A percentile compares a stretch with the other conserved stretches of the same genome.
Conservation (phyloP, 1,284 basidiomycete genomes). For the Singerocomus rubriflavus region DNA sequence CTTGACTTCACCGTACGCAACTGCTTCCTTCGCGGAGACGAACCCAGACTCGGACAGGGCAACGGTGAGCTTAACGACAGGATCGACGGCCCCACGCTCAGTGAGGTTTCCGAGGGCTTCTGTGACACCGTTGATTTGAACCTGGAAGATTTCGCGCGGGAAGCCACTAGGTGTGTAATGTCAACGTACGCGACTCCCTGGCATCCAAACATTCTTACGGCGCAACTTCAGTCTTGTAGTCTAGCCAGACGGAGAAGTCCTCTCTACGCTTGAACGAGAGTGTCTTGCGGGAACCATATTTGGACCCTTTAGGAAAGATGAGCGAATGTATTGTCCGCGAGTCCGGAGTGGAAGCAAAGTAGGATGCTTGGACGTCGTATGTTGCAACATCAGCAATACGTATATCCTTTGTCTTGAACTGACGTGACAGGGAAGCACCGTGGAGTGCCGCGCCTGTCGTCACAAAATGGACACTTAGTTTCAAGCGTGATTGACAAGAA, state of each 20-base stretch:
- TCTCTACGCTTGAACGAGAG: conserved; percentile 76
- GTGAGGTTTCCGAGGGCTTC: conserved; percentile 75
- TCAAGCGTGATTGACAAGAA: background rate
- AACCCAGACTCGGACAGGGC: conserved; percentile 83
- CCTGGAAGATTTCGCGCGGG: conserved; percentile 67
- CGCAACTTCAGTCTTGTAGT: conserved; percentile 60
- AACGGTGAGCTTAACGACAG: conserved; percentile 78
- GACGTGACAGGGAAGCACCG: conserved; percentile 84
- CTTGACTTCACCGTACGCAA: conserved; percentile 75
- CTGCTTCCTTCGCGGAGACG: conserved; percentile 70
- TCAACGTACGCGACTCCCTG: background rate
- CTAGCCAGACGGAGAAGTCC: conserved; percentile 72
- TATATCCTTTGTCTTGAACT: conserved; percentile 96
- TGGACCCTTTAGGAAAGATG: conserved; percentile 75
- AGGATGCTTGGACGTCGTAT: conserved; percentile 76
- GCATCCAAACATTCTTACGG: conserved; percentile 44
- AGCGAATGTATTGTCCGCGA: conserved; percentile 69
- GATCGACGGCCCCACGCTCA: conserved; percentile 65
- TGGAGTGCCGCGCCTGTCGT: conserved; percentile 82
- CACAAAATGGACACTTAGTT: conserved; percentile 7
- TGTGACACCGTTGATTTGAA: conserved; percentile 62
- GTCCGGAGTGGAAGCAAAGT: conserved; percentile 59
- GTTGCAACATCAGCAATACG: conserved; percentile 73
- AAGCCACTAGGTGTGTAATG: conserved; percentile 46
- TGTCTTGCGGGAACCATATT: conserved; percentile 77